phyloP scores from a whole-genome alignment of 179 eudicot genomes.

The Drosera spatulata region DNA sequence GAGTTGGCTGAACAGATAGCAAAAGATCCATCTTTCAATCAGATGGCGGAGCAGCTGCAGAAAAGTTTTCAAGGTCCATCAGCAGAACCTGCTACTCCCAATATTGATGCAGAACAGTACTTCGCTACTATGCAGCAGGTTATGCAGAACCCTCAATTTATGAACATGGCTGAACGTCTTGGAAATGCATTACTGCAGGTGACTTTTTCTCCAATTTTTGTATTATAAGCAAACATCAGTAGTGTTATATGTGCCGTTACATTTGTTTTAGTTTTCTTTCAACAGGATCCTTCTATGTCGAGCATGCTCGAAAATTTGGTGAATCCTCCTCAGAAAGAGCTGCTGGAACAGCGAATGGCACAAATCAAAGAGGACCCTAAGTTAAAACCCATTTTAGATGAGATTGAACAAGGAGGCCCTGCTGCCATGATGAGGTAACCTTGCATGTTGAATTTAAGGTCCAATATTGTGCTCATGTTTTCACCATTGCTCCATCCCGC shows the following conservation, averaged over 20 bases:
- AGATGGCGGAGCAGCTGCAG: constrained; percentile 98
- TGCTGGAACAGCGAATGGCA: constrained; percentile 87
- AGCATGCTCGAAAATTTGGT: constrained; percentile 79
- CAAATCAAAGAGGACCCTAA: constrained; percentile 90
- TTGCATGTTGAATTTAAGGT: background rate
- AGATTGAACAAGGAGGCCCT: constrained; percentile 94
- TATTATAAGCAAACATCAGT: background rate
- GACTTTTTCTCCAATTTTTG: background rate
- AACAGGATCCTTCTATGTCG: constrained; percentile 98
- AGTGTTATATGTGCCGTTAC: background rate
- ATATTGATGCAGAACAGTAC: constrained; percentile 83
- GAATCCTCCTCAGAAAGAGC: constrained; percentile 73
- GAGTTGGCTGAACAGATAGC: constrained; percentile 98
- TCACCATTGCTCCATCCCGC: background rate
- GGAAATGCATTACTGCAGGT: constrained; percentile 98
- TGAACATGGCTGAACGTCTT: constrained; percentile 99
- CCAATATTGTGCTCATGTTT: background rate
- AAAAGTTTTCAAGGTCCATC: constrained; percentile 66
- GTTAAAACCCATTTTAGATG: constrained; percentile 86
- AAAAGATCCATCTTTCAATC: constrained; percentile 88
- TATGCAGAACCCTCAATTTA: constrained; percentile 97
- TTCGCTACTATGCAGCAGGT: constrained; percentile 94
- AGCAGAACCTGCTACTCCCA: constrained; percentile 58
- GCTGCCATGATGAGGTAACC: constrained; percentile 97
- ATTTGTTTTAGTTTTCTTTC: background rate